Evolutionary conservation across 2,329 filamentous ascomycete species (phyloP).

Genomic region (Venturiaceae sp.): DNA sequence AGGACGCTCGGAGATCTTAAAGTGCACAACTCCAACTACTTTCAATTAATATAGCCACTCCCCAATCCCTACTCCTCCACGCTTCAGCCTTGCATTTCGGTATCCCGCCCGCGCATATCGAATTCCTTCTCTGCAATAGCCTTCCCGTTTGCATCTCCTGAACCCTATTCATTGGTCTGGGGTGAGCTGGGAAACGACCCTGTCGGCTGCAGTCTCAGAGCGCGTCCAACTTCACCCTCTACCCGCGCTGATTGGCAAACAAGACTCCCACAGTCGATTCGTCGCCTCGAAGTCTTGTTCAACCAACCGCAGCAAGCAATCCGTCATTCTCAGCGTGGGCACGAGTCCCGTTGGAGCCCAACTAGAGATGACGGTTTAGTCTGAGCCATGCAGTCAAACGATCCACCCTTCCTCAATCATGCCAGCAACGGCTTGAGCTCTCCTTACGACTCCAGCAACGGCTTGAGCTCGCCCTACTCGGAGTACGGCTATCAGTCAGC

Average conservation of each 20-base stretch:
- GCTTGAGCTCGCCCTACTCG: background rate
- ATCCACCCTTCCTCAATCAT: background rate
- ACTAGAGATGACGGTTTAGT: background rate
- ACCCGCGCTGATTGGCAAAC: background rate
- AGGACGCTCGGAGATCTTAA: too few relatives aligned
- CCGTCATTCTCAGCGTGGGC: background rate
- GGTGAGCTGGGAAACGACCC: background rate
- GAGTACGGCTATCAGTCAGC: background rate
- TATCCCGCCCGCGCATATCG: background rate
- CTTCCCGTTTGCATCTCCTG: background rate
- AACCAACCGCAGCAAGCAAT: background rate
- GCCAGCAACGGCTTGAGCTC: background rate
- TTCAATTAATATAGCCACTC: background rate
- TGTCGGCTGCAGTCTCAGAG: background rate
- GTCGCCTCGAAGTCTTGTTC: background rate
- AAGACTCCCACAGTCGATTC: background rate
- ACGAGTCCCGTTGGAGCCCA: background rate
- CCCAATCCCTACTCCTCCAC: background rate
- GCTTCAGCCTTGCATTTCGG: background rate
- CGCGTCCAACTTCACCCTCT: background rate
- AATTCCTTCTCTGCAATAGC: background rate
- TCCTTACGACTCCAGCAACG: background rate
- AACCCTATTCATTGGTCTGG: background rate
- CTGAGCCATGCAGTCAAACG: slow-evolving; percentile 2
- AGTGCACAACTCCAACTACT: background rate